Evolutionary conservation across 177 flowering plant genomes (phyloP).

Genomic region (Vitis hybrid): DNA sequence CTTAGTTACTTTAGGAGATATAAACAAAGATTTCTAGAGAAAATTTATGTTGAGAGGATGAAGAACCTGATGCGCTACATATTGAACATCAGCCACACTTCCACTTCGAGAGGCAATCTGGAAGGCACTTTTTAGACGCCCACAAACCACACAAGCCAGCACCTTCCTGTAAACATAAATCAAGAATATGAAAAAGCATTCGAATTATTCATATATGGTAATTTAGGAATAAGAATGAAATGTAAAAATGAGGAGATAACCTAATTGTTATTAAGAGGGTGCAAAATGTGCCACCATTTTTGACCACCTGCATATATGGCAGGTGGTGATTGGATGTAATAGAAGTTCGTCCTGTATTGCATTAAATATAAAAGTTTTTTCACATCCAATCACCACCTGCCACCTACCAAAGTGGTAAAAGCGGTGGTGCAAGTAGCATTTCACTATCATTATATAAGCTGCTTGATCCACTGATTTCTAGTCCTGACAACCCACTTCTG

Average conservation of each 20-base stretch:
- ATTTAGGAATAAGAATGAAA: not conserved
- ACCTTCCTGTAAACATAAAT: slow-evolving; percentile 68
- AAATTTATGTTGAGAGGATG: not conserved
- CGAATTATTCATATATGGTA: not conserved
- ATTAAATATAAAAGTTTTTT: no score
- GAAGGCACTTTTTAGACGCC: slow-evolving; percentile 96
- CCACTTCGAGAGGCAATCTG: slow-evolving; percentile 97
- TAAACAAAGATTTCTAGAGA: not conserved
- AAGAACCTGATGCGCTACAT: slow-evolving; percentile 97
- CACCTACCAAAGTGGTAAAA: no score
- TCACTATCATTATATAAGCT: no score
- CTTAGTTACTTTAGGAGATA: no score
- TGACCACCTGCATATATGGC: no score
- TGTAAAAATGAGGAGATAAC: not conserved
- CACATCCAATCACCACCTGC: no score
- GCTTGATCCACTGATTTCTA: no score
- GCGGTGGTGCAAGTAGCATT: no score
- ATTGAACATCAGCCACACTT: slow-evolving; percentile 98
- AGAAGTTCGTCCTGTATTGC: no score
- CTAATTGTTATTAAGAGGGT: not conserved
- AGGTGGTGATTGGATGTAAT: no score
- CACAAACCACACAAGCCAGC: slow-evolving; percentile 97
- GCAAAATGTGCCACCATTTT: no score
- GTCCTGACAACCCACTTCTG: no score
- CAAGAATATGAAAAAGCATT: not conserved